Base-by-base conservation (phyloP, 1,284 basidiomycete genomes). In the Pyrrhoderma noxium region DNA sequence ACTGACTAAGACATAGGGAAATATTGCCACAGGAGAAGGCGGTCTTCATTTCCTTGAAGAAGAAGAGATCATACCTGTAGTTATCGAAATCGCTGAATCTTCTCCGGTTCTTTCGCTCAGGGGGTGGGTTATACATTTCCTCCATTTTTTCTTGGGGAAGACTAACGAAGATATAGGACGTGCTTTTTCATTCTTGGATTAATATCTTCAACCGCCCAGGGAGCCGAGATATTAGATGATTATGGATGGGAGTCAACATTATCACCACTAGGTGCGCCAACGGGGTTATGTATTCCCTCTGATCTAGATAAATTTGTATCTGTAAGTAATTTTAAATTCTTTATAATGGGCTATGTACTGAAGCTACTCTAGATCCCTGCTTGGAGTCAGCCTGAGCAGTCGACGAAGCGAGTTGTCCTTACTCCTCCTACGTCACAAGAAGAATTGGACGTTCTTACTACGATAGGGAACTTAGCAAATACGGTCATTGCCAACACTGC, bases 31-130 rank as follows among this genome's bases (percentile, higher is more conserved):
- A 0, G 89, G 89, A 0, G 81, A 85, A 58, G 83, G 89, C 5
- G 96, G 96, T 0, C 72, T 99, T n/a, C 85, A 85, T 1, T 94
- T 99, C 65, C 73, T 99, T 19, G 94, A 97, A 62, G 92, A 93
- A 53, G 92, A 97, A 64, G 92, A 93, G 58, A 84, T 97, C 54
- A 85, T 98, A 41, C 87, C 90, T 14, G 79, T 82, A 8, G 86
- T 99, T 51, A 74, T 97, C 36, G 85, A 93, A 56, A 96, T 98
- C 51, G 93, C 94, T 1, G 89, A 93, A 59, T 79, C 82, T 52
- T 97, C 94, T 2, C 76, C 78, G 1, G 87, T 98, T 49, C 79
- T 96, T 38, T 96, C 94, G 3, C 82, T 99, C 16, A 77, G 93
- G 72, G 96, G 96, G 93, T 95, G 62, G 61, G 87, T 61, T 44